Evolutionary conservation across 257 asterid genomes (phyloP).

Genomic region (Solanum arcanum): DNA sequence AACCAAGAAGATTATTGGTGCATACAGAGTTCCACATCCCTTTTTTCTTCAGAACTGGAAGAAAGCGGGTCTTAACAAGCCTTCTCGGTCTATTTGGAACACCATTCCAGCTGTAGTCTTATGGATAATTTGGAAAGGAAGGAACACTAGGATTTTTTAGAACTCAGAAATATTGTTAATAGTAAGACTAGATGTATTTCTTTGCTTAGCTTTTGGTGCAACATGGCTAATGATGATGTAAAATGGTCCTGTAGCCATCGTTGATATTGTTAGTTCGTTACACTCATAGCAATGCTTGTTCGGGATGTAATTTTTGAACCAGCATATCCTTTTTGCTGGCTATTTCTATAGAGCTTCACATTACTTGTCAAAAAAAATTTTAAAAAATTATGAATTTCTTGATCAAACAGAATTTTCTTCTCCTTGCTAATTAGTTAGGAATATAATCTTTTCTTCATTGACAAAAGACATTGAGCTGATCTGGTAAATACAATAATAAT

Average conservation of each 20-base stretch:
- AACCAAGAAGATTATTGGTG: not conserved
- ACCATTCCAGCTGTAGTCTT: not conserved
- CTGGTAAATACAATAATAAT: not conserved
- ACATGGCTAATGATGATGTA: not conserved
- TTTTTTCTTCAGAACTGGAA: not conserved
- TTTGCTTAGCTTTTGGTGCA: not conserved
- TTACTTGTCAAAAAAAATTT: not conserved
- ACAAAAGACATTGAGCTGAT: not conserved
- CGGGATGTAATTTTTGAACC: not conserved
- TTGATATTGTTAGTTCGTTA: not conserved
- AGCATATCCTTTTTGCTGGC: not conserved
- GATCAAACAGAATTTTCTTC: not conserved
- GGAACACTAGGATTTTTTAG: not conserved
- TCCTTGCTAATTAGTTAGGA: not conserved
- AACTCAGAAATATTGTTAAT: not conserved
- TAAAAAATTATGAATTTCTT: not conserved
- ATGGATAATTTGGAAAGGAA: not conserved
- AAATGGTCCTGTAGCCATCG: not conserved
- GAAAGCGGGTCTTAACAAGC: not conserved
- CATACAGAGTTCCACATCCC: not conserved
- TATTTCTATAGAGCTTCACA: not conserved
- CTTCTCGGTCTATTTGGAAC: not conserved
- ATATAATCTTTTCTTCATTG: not conserved
- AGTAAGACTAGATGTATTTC: not conserved
- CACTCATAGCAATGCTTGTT: not conserved